These are phyloP conservation scores for Cydonia oblonga DNA, from an alignment of 331 rosid species.

Conservation along the genomic window DNA sequence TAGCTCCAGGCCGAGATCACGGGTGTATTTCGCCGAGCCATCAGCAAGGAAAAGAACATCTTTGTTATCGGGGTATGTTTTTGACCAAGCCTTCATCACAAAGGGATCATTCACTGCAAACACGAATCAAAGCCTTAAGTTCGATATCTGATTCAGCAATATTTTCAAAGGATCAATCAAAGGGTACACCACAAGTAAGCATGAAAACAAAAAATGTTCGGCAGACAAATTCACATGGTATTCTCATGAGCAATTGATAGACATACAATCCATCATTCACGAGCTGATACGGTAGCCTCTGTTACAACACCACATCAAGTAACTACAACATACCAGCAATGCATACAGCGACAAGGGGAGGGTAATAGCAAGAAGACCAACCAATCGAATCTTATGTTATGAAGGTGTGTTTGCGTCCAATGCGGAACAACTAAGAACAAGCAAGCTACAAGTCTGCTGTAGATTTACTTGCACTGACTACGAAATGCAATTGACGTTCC, in stretches of 20 bases:
- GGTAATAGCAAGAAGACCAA: not conserved
- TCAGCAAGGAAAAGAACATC: constrained; percentile 86
- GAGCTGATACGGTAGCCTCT: not conserved
- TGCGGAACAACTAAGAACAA: not conserved
- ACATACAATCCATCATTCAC: not conserved
- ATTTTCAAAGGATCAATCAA: too few relatives aligned
- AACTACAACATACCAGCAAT: not conserved
- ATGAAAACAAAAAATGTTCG: not conserved
- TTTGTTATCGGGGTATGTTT: constrained; percentile 76
- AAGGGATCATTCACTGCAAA: constrained; percentile 77
- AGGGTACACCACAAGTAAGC: not conserved
- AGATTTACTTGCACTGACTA: too few relatives aligned
- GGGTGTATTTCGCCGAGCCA: constrained; percentile 74
- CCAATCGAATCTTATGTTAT: too few relatives aligned
- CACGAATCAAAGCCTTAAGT: not conserved
- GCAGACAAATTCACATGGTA: not conserved
- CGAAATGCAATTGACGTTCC: not conserved
- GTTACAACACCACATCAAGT: not conserved
- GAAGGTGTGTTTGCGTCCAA: not conserved
- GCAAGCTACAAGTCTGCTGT: not conserved
- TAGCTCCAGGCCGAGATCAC: constrained; percentile 76
- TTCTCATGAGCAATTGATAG: not conserved
- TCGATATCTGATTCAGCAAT: too few relatives aligned
- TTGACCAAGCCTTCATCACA: constrained; percentile 90
- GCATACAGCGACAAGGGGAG: not conserved